These are phyloP conservation scores for Sclerotinia minor DNA, from an alignment of 2,329 filamentous ascomycete species.

Conservation along the genomic window DNA sequence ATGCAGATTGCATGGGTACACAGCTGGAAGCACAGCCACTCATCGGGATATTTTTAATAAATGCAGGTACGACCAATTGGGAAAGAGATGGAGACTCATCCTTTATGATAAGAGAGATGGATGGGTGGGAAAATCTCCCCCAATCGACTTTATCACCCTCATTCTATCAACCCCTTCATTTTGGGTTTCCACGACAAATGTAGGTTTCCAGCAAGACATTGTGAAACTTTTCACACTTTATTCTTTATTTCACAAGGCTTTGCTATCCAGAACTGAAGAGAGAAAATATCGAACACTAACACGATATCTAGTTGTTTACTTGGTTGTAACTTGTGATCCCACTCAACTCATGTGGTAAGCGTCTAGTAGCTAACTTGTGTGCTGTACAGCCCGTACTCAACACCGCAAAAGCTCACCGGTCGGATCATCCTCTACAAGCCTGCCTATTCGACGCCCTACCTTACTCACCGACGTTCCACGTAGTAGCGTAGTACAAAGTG, in stretches of 20 bases:
- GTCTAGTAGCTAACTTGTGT: background rate
- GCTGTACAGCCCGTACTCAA: background rate
- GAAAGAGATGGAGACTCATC: background rate
- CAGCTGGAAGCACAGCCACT: slow-evolving; percentile 18
- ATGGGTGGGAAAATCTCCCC: background rate
- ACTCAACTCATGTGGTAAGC: background rate
- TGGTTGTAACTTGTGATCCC: background rate
- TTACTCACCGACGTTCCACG: background rate
- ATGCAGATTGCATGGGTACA: slow-evolving; percentile 9
- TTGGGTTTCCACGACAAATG: background rate
- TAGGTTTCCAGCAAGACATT: background rate
- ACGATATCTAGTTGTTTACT: background rate
- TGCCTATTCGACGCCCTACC: background rate
- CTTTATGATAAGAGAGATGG: background rate
- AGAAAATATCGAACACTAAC: background rate
- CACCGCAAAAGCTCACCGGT: slow-evolving; percentile 5
- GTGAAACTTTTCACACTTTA: slow-evolving; percentile 14
- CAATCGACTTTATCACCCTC: background rate
- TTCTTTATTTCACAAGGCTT: background rate
- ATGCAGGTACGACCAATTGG: slow-evolving; percentile 23
- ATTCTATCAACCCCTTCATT: background rate
- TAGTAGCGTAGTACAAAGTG: background rate
- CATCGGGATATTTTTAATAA: slow-evolving; percentile 16
- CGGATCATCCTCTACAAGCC: background rate
- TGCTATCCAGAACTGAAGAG: background rate